phyloP scores from a whole-genome alignment of 495 filamentous ascomycete genomes.

The Platismatia glauca region DNA sequence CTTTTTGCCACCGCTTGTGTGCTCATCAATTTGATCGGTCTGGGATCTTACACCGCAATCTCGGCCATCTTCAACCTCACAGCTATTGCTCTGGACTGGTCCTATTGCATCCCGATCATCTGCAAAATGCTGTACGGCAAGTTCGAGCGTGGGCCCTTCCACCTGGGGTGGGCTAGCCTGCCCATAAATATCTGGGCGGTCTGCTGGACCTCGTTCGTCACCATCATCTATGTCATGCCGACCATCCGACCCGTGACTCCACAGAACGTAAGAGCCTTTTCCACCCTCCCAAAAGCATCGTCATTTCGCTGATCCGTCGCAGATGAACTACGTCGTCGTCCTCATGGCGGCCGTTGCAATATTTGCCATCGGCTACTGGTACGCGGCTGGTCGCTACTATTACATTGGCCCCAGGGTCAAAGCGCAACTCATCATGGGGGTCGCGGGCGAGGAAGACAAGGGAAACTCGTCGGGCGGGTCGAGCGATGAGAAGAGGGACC shows the following conservation, averaged over 20 bases:
- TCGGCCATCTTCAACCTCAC: slow-evolving; percentile 54
- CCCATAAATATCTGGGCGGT: slow-evolving; percentile 46
- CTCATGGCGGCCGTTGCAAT: slow-evolving; percentile 41
- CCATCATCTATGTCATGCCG: slow-evolving; percentile 53
- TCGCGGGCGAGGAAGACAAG: slow-evolving; percentile 7
- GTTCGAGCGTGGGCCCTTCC: slow-evolving; percentile 53
- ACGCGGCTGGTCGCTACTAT: slow-evolving; percentile 36
- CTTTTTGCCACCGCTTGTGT: slow-evolving; percentile 48
- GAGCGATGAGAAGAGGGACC: slow-evolving; percentile 7
- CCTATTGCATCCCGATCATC: slow-evolving; percentile 52
- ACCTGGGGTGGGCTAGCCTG: slow-evolving; percentile 41
- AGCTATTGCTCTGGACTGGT: slow-evolving; percentile 55
- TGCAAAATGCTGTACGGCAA: slow-evolving; percentile 50
- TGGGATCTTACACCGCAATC: slow-evolving; percentile 54
- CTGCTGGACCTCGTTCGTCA: slow-evolving; percentile 52
- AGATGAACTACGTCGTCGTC: slow-evolving; percentile 40
- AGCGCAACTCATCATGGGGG: slow-evolving; percentile 27
- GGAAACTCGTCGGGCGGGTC: slow-evolving; percentile 2
- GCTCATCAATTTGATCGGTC: slow-evolving; percentile 53
- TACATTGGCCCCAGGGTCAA: slow-evolving; percentile 46
- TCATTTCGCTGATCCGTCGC: background rate
- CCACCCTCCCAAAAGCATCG: background rate
- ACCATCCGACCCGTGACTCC: slow-evolving; percentile 44
- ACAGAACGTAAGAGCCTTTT: slow-evolving; percentile 28
- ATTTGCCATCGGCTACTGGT: slow-evolving; percentile 44